Percentiles rank a stretch among this genome's conserved stretches.
Evolutionary conservation across 2,329 filamentous ascomycete genomes (phyloP).

Genomic region (Conoideocrella luteorostrata): DNA sequence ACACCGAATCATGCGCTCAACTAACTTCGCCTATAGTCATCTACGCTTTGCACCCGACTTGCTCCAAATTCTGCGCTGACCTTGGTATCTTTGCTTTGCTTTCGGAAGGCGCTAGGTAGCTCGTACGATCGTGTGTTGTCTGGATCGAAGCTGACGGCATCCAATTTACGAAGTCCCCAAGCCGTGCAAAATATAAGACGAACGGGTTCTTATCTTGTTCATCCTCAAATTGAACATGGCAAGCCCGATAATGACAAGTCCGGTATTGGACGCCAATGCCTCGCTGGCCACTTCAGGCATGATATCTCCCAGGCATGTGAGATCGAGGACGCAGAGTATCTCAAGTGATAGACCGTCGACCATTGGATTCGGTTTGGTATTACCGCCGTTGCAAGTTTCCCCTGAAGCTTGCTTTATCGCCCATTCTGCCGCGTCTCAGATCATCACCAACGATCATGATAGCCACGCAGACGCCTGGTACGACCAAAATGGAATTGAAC

Average conservation of each 20-base stretch:
- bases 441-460: conserved; percentile 83
- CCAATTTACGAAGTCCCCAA: no score
- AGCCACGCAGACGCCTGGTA: conserved; percentile 63
- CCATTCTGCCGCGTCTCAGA: conserved; percentile 78
- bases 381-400: conserved; percentile 61
- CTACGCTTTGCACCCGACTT: not conserved
- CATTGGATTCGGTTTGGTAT: conserved; percentile 50
- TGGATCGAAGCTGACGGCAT: no score
- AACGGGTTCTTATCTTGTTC: no score
- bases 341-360: conserved; percentile 66
- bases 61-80: not conserved
- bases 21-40: not conserved
- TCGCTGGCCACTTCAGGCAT: conserved; percentile 20
- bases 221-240: no score
- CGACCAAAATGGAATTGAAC: conserved; percentile 60
- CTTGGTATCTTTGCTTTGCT: not conserved
- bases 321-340: conserved; percentile 55
- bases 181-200: no score
- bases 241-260: conserved; percentile 4
- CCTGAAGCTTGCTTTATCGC: conserved; percentile 86
- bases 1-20: not conserved
- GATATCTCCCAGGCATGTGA: conserved; percentile 26
- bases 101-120: not conserved
- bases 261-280: conserved; percentile 8
- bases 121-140: not conserved